These are phyloP conservation scores for Aspergillus sp. DNA, from an alignment of 2,329 filamentous ascomycete genomes.

Conservation along the genomic window DNA sequence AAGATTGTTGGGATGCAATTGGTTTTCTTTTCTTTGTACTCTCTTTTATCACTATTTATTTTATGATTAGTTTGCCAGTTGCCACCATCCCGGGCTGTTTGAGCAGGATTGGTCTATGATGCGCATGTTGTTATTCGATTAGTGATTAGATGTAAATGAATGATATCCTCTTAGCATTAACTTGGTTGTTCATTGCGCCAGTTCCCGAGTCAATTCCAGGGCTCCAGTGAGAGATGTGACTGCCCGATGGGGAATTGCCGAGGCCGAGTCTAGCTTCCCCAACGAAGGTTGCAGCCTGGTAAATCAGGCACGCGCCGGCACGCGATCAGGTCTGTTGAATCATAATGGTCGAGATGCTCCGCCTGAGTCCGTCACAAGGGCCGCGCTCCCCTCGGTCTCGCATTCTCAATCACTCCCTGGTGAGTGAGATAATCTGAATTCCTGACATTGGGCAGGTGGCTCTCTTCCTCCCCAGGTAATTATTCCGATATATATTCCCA, in stretches of 20 bases:
- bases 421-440: not conserved
- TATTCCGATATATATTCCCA: not conserved
- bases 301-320: constrained; percentile 20
- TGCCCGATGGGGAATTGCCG: not conserved
- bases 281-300: constrained; percentile 12
- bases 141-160: constrained; percentile 8
- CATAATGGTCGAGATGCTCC: not conserved
- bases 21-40: constrained; percentile 23
- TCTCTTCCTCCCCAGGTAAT: not conserved
- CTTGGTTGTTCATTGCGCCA: no score
- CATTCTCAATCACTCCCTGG: not conserved
- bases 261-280: constrained; percentile 12
- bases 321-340: constrained; percentile 15
- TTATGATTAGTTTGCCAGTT: constrained; percentile 6
- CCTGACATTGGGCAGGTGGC: not conserved
- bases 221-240: not conserved
- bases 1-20: not conserved
- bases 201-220: not conserved
- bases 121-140: not conserved
- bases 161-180: not conserved
- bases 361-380: not conserved
- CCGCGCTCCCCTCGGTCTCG: not conserved
- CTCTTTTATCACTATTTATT: constrained; percentile 20
- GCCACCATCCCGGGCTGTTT: not conserved
- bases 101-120: not conserved